Base-by-base conservation (phyloP, 441 rosid species). In the Syzygium syzygioides region DNA sequence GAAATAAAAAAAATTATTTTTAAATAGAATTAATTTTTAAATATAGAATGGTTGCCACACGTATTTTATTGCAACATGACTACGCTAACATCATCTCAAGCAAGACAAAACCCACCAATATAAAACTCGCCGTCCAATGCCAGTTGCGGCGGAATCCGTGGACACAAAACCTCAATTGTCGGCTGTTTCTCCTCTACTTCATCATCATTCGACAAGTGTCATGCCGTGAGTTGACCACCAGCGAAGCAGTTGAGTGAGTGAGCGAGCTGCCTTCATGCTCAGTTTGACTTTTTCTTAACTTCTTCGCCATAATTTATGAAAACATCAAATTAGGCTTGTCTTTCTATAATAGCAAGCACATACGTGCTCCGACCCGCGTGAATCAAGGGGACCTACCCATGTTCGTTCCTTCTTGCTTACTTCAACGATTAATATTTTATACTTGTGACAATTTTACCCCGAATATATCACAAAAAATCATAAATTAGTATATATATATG, bases 21-120 rank as follows among this genome's bases (percentile, higher is more conserved):
- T 37, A 37, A 4, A 1, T 4, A 37, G 5, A 37, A 37, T 37
- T 1, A 37, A 37, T 4, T 37, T 37, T 37, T 4, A 5, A 37
- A 37, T 37, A 37, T 1, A 37, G 41, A 37, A 37, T 37, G 5
- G 5, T 37, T 37, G 41, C 5, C 41, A 37, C 4, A 37, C 5
- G 5, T 37, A 37, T 37, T 4, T 4, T 37, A 45, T 7, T 6
- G 3, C 9, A 0, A 34, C 80, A 1, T 20, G 14, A 3, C 2
- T 26, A 20, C 15, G 80, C 80, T 41, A 11, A 11, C 50, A 20
- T 23, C 50, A 37, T 19, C 11, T 37, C 80, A 25, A 4, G 20
- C 9, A 10, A 71, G 80, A 34, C 80, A 20, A 71, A 37, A 71
- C 28, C 80, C 11, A 3, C 0, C 0, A 3, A 4, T 20, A 12